A percentile compares a stretch with the other conserved stretches of the same genome.
These are phyloP conservation scores for Diutina mesorugosa DNA, from an alignment of 1,139 yeast genomes.

Conservation along the genomic window DNA sequence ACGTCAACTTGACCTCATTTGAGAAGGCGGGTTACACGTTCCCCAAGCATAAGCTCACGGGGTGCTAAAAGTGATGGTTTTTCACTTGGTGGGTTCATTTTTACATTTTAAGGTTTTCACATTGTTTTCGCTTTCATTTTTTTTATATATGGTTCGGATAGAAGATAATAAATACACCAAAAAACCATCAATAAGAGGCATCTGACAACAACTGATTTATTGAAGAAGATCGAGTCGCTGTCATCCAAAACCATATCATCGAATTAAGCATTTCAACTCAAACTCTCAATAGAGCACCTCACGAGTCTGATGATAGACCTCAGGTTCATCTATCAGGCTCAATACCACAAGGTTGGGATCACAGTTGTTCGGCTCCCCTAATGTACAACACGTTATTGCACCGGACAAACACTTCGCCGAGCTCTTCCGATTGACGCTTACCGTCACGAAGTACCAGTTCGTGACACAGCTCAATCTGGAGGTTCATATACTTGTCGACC, in stretches of 20 bases:
- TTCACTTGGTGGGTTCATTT: neutral
- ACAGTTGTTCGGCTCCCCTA: conserved; percentile 19
- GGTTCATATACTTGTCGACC: conserved; percentile 87
- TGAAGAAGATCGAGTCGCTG: too few relatives aligned
- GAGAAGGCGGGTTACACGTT: conserved; percentile 48
- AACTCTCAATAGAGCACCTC: too few relatives aligned
- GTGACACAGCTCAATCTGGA: conserved; percentile 60
- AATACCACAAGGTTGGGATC: neutral
- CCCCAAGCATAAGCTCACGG: conserved; percentile 36
- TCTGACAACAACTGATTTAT: too few relatives aligned
- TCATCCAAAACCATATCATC: too few relatives aligned
- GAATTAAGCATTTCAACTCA: too few relatives aligned
- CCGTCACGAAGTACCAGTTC: conserved; percentile 41
- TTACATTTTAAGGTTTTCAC: neutral
- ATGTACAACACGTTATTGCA: conserved; percentile 70
- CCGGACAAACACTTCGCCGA: conserved; percentile 80
- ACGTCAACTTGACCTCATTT: conserved; percentile 43
- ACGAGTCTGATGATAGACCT: too few relatives aligned
- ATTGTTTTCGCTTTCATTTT: neutral
- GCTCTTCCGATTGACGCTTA: conserved; percentile 21
- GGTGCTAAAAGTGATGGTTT: neutral
- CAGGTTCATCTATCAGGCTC: too few relatives aligned
- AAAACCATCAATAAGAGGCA: too few relatives aligned
- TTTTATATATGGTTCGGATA: neutral
- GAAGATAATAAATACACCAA: neutral